Evolutionary conservation across 495 filamentous ascomycete genomes (phyloP), one percentile per base, ranked within the genome.

Genomic region (Aspergillus ellipticus): DNA sequence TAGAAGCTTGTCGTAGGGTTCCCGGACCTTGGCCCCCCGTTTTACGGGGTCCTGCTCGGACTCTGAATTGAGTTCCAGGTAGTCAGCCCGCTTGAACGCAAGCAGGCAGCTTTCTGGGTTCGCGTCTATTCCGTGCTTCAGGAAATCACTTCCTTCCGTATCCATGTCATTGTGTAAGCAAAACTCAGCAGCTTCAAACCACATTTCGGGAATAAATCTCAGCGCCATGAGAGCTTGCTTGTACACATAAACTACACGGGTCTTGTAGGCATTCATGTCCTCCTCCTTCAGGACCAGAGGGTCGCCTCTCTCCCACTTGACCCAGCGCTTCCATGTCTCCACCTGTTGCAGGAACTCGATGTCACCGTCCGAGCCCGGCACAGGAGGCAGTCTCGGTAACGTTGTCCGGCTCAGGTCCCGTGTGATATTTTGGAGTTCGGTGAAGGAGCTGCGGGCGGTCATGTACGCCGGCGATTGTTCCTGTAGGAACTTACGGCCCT

Each of bases 141-240:
- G 78, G 59, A 97, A 93, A 2, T 88, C 82, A 54, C 86, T 85
- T 19, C 89, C 89, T 49, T 88, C 85, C 16, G 74, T 72, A 35
- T 81, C 83, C 73, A 85, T 69, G 49, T 82, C 82, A 64, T 96
- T 92, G 48, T 84, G 75, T 65, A 92, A 89, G 72, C 92, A 96
- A 78, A 92, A 98, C 54, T 96, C 89, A 11, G 92, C 89, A 2
- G 92, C 94, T 46, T 96, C 91, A 59, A 88, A 93, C 94, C 94
- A 98, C 58, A 97, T 84, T 66, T 93, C 89, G 2, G 95, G 94
- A 79, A 91, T 89, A 66, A 96, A 98, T 51, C 90, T 81, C 56
- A 98, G 73, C 8, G 92, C 87, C 91, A 97, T 97, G 35, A 94
- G 75, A 26, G 94, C 89, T 67, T 96, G 93, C 72, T 92, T 93